Evolutionary conservation across 768 basidiomycete species (phyloP), one percentile per base, ranked within the genome.

Genomic region (Suillus paluster): DNA sequence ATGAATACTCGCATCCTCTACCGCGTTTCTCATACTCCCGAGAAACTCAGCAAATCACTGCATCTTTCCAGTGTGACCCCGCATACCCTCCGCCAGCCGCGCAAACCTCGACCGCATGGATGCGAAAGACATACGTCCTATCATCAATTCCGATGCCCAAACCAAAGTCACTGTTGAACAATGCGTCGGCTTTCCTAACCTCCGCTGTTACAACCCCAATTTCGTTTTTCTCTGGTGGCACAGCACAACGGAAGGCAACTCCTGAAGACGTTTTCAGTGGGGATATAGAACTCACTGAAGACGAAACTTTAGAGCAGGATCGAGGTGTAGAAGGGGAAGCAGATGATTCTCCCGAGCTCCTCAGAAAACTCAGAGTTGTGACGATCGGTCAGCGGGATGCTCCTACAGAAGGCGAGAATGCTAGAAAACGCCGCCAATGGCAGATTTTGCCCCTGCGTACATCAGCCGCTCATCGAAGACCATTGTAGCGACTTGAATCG

Each of bases 261-360:
- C 87, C 89, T 2, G 89, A 91, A 54, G 84, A 88, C 38, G 87
- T 92, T 34, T 87, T 86, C 68, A 78, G 80, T 62, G 84, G 83
- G 38, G 82, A 84, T 63, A 88, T 92, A 60, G 92, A 94, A 67
- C 70, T 95, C 64, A 76, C 81, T 48, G 92, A 94, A 68, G 86
- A 92, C 60, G 92, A 95, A 66, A 81, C 93, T 19, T 70, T 92
- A 58, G 92, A 94, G 62, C 86, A 88, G 65, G 92, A 95, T 57
- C 81, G 88, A 25, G 86, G 85, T 7, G 90, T 91, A 72, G 92
- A 92, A 61, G 87, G 83, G 3, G 91, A 92, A 71, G 84, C 87
- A 15, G 92, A 95, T 68, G 88, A 94, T 70, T 87, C 89, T 15
- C 78, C 77, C 5, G 88, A 90, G 48, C 69, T 71, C 44, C 75